A percentile compares a stretch with the other conserved stretches of the same genome.
Conservation (phyloP, 2,329 filamentous ascomycete genomes). For the Parafenestella ontariensis region DNA sequence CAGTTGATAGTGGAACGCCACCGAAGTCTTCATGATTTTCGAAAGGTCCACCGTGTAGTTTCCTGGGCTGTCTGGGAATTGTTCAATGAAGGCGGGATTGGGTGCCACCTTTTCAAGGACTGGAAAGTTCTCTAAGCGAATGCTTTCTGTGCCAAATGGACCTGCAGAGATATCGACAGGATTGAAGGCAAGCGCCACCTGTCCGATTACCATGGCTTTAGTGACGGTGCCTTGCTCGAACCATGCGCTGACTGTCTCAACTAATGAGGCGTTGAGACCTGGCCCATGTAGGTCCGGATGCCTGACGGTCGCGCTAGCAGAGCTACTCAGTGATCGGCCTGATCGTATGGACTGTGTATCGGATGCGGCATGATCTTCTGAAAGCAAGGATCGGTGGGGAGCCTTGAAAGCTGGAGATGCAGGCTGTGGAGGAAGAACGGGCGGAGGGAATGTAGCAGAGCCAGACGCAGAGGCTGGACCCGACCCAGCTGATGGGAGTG, state of each 20-base stretch:
- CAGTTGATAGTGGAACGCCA: slow-evolving; percentile 92
- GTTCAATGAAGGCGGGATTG: slow-evolving; percentile 88
- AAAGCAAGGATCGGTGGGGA: slow-evolving; percentile 43
- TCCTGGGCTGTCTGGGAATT: slow-evolving; percentile 71
- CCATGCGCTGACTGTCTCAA: slow-evolving; percentile 87
- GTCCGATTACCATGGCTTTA: slow-evolving; percentile 78
- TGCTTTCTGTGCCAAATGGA: slow-evolving; percentile 62
- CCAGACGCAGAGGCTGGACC: slow-evolving; percentile 14
- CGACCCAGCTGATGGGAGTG: slow-evolving; percentile 32
- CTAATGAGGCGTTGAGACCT: slow-evolving; percentile 85
- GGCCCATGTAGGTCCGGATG: slow-evolving; percentile 83
- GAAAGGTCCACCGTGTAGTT: slow-evolving; percentile 80
- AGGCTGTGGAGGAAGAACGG: slow-evolving; percentile 40
- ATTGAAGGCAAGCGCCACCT: slow-evolving; percentile 88
- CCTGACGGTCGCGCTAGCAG: slow-evolving; percentile 66
- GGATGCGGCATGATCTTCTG: slow-evolving; percentile 67
- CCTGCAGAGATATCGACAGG: slow-evolving; percentile 55
- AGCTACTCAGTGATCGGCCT: slow-evolving; percentile 76
- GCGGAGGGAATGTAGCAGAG: slow-evolving; percentile 27
- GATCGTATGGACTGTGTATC: slow-evolving; percentile 94
- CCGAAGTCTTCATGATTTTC: slow-evolving; percentile 73
- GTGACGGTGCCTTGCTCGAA: slow-evolving; percentile 78
- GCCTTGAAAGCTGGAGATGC: slow-evolving; percentile 46
- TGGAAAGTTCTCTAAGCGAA: slow-evolving; percentile 87
- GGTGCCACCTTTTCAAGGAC: slow-evolving; percentile 91